phyloP scores from a whole-genome alignment of 352 stramenopile genomes.

The Globisporangium heterothallicum region DNA sequence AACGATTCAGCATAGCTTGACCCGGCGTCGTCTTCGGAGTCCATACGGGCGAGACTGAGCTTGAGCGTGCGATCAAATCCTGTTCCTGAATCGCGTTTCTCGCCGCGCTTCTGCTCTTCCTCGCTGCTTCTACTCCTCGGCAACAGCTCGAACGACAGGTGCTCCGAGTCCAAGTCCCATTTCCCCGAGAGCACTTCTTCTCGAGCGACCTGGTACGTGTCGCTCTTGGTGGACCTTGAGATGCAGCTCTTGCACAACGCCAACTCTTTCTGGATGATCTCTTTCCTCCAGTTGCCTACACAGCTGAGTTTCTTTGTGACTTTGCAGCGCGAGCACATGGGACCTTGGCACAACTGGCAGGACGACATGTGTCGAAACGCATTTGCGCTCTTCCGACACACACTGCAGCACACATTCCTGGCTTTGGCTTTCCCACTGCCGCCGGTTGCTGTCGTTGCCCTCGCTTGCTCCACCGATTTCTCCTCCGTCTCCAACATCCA shows the following conservation, averaged over 20 bases:
- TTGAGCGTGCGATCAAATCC: constrained; percentile 10
- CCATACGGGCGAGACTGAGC: constrained; percentile 12
- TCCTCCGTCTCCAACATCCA: background rate
- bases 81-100: background rate
- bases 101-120: constrained; percentile 6
- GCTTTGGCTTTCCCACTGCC: constrained; percentile 20
- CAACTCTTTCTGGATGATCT: constrained; percentile 6
- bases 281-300: constrained; percentile 7
- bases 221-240: background rate
- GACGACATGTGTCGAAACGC: constrained; percentile 5
- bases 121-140: constrained; percentile 3
- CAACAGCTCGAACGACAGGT: constrained; percentile 11
- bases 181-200: constrained; percentile 13
- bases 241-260: constrained; percentile 13
- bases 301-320: constrained; percentile 11
- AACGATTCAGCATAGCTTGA: constrained; percentile 7
- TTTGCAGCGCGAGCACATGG: constrained; percentile 12
- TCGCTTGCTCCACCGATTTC: background rate
- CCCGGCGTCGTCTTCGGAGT: constrained; percentile 5
- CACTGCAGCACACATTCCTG: constrained; percentile 8
- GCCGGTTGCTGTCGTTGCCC: background rate
- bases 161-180: constrained; percentile 10
- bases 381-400: constrained; percentile 11
- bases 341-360: constrained; percentile 7
- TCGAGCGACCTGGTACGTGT: constrained; percentile 10